Percentiles rank a stretch among this genome's conserved stretches.
Evolutionary conservation across 192 early-diverging fungal species (phyloP).

Genomic region (Coemansia sp.): DNA sequence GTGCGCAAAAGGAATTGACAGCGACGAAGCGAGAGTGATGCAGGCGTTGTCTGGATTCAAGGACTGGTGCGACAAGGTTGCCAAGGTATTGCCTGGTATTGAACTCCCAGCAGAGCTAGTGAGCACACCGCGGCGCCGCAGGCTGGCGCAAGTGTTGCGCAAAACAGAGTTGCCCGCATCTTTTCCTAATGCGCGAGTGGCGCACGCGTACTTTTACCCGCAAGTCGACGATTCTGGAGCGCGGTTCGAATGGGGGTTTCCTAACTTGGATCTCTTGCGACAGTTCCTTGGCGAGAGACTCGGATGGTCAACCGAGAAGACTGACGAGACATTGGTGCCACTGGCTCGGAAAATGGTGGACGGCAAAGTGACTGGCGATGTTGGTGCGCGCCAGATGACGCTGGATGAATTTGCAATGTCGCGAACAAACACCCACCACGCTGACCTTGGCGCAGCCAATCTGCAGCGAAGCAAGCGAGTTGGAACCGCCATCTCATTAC

Average conservation of each 20-base stretch:
- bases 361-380: not conserved
- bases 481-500: constrained; percentile 36
- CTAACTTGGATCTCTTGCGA: constrained; percentile 49
- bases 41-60: constrained; percentile 24
- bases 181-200: constrained; percentile 78
- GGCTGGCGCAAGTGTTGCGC: constrained; percentile 58
- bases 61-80: constrained; percentile 39
- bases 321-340: constrained; percentile 48
- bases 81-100: constrained; percentile 46
- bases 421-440: not conserved
- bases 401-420: constrained; percentile 18
- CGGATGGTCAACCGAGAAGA: constrained; percentile 38
- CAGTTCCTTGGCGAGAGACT: constrained; percentile 47
- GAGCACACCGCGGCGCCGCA: constrained; percentile 16
- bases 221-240: constrained; percentile 50
- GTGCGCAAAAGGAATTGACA: constrained; percentile 1
- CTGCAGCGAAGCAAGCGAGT: constrained; percentile 36
- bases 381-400: constrained; percentile 15
- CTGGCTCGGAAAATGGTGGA: constrained; percentile 40
- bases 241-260: constrained; percentile 40
- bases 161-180: constrained; percentile 62
- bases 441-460: not conserved
- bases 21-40: constrained; percentile 25
- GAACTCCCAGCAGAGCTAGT: constrained; percentile 30
- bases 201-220: constrained; percentile 76